Base-by-base conservation (phyloP, 106 monocot genomes). In the Narthecium ossifragum region DNA sequence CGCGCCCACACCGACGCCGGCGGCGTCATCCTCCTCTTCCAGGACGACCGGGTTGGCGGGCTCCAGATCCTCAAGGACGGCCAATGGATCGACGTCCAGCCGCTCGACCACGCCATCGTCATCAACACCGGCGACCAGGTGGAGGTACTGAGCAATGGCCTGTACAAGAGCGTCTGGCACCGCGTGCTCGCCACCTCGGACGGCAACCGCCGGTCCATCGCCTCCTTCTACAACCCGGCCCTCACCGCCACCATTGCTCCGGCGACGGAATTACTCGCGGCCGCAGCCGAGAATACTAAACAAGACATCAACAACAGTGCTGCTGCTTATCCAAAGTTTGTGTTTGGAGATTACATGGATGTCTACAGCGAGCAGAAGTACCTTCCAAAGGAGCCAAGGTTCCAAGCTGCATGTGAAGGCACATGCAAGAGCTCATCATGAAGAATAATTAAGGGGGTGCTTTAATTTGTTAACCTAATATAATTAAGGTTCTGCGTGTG, bases 81-180 rank as follows among this genome's bases (percentile, higher is more conserved):
- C 21, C 32, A 39, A 14, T 91, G 91, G 91, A 31, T 91, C 29
- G 85, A 91, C 51, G 91, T 91, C 2, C 71, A 82, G 61, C 85
- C 91, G 0, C 22, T 91, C 47, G 26, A 63, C 30, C 56, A 75
- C 50, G 60, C 91, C 29, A 77, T 91, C 43, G 85, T 91, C 31
- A 74, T 85, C 62, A 91, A 91, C 79, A 91, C 79, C 12, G 91
- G 91, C 5, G 91, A 91, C 62, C 85, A 91, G 65, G 74, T 91
- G 3, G 91, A 91, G 68, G 91, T 79, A 4, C 40, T 91, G 13
- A 83, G 76, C 71, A 91, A 91, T 22, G 90, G 90, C 8, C 26
- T 22, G 31, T 75, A 75, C 57, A 69, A 57, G 57, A 75, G 75
- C 46, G 68, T 45, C 3, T 59, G 55, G 62, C 75, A 75, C 63